A percentile compares a stretch with the other conserved stretches of the same genome.
Conservation (phyloP, 768 basidiomycete species). For the Rossbeevera mucosa region DNA sequence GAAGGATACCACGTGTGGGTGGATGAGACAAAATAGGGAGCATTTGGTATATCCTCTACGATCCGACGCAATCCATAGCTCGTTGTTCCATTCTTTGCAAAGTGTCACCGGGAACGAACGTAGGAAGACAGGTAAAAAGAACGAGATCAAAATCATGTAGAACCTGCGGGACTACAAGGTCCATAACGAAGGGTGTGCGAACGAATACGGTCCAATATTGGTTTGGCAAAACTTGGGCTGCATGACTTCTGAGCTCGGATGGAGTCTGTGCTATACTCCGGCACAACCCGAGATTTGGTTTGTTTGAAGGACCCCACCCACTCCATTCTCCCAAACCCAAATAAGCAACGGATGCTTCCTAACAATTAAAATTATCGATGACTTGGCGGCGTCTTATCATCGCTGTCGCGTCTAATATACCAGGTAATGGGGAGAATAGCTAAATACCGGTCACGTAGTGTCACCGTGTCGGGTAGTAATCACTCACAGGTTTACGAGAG, state of each 20-base stretch:
- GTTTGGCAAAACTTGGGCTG: not conserved
- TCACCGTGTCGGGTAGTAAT: not conserved
- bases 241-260: not conserved
- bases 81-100: too few species aligned
- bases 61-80: too few species aligned
- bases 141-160: not conserved
- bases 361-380: not conserved
- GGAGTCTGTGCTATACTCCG: not conserved
- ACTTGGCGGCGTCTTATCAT: not conserved
- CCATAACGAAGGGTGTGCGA: not conserved
- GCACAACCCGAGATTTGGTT: not conserved
- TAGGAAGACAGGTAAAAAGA: not conserved
- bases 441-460: not conserved
- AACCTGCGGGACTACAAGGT: not conserved
- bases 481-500: not conserved
- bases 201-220: not conserved
- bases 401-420: not conserved
- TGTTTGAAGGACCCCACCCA: not conserved
- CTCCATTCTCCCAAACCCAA: not conserved
- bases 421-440: not conserved
- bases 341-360: not conserved
- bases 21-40: too few species aligned
- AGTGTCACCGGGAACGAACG: not conserved
- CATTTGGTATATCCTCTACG: too few species aligned
- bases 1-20: too few species aligned